Evolutionary conservation across 768 basidiomycete species (phyloP).

Genomic region (Termitomyces sp.): DNA sequence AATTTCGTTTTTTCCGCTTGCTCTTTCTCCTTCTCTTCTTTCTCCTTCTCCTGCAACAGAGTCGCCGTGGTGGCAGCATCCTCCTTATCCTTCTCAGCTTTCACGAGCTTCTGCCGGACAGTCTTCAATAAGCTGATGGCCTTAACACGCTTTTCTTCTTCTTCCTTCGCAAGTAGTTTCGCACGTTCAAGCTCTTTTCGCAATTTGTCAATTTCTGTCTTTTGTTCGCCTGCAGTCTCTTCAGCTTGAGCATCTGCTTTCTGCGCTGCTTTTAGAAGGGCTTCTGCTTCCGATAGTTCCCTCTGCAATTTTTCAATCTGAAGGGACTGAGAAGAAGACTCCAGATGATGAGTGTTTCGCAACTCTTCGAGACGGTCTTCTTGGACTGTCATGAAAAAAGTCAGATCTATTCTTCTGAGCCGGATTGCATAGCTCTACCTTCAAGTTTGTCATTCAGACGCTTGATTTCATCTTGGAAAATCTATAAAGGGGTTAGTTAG

Average conservation of each 20-base stretch:
- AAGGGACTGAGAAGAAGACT: slow-evolving; percentile 73
- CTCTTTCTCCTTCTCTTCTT: slow-evolving; percentile 52
- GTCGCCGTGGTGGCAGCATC: slow-evolving; percentile 63
- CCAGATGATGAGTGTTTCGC: slow-evolving; percentile 77
- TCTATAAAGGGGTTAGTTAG: slow-evolving; percentile 32
- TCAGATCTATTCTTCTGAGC: slow-evolving; percentile 3
- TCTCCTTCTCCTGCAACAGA: slow-evolving; percentile 49
- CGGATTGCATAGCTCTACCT: slow-evolving; percentile 42
- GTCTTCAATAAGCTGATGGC: slow-evolving; percentile 92
- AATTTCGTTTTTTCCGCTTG: slow-evolving; percentile 51
- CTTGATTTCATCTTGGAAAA: slow-evolving; percentile 75
- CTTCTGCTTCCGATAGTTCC: slow-evolving; percentile 70
- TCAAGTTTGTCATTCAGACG: slow-evolving; percentile 69
- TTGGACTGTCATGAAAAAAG: slow-evolving; percentile 52
- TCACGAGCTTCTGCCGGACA: slow-evolving; percentile 95
- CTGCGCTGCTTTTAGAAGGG: slow-evolving; percentile 60
- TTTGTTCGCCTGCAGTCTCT: slow-evolving; percentile 45
- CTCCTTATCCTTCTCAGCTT: slow-evolving; percentile 91
- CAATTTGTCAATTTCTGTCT: slow-evolving; percentile 56
- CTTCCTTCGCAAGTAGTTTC: slow-evolving; percentile 74
- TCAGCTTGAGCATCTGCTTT: slow-evolving; percentile 44
- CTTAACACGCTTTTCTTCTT: slow-evolving; percentile 96
- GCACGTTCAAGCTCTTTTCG: slow-evolving; percentile 59
- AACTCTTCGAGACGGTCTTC: slow-evolving; percentile 83
- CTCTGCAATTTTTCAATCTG: slow-evolving; percentile 68